Evolutionary conservation across 208 protist genomes (phyloP), one percentile per base, ranked within the genome.

Genomic region (Strigomonas culicis): DNA sequence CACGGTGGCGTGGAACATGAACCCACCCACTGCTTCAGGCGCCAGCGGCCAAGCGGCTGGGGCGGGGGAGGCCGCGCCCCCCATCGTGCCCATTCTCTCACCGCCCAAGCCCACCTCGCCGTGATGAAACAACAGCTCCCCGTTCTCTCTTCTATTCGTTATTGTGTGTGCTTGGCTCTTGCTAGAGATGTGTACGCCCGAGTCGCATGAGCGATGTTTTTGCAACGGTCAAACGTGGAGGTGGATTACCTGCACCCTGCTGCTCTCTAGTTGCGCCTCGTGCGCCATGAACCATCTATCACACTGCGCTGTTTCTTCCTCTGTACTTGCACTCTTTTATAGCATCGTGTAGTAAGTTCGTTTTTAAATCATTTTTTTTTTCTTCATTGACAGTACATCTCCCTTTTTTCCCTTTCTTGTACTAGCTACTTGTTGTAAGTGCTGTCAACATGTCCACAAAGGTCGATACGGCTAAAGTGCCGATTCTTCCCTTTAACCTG

Each of bases 1-100:
- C n/a, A 22, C 49, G 49, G 7, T 22, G 13, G 49, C 17, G 49
- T 55, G 49, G 72, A 64, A 84, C 71, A 0, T 59, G 72, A 2
- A 58, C 66, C 15, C 31, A 58, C 46, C 31, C 47, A 19, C 41
- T 31, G 15, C 25, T 21, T 1, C 19, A 21, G n/a, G 4, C 25
- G 13, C 2, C 43, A 19, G 1, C 55, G 11, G 36, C 32, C n/a
- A n/a, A 36, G 21, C 49, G 34, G 27, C 46, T 58, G 28, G 55
- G 10, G 43, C 58, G 7, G 21, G 17, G 24, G n/a, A 4, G 4
- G 22, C 47, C 11, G 6, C 47, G 1, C 28, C 60, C 13, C 1
- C 60, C 19, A 2, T 30, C 43, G 39, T 27, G 6, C 19, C n/a
- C n/a, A n/a, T n/a, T n/a, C n/a, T n/a, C n/a, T n/a, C n/a, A n/a